These are phyloP conservation scores for Alternaria longipes DNA, from an alignment of 2,329 filamentous ascomycete genomes.

Conservation along the genomic window DNA sequence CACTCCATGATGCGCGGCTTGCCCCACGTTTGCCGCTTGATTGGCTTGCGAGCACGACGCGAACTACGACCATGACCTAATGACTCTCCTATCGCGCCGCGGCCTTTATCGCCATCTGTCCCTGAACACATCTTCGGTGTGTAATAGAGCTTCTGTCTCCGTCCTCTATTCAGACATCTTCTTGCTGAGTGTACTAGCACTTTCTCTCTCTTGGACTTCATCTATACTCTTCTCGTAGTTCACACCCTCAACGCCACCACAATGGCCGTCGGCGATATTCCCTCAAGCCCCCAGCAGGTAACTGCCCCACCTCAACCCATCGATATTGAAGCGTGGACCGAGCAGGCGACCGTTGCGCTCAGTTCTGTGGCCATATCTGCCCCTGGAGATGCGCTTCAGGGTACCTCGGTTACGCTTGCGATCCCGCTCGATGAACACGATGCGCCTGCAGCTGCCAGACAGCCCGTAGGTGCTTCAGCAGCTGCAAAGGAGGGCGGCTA, in stretches of 20 bases:
- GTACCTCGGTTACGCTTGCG: slow-evolving; percentile 70
- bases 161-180: slow-evolving; percentile 1
- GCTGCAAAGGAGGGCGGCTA: slow-evolving; percentile 57
- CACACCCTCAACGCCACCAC: slow-evolving; percentile 25
- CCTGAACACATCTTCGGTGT: slow-evolving; percentile 16
- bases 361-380: slow-evolving; percentile 52
- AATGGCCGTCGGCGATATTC: slow-evolving; percentile 48
- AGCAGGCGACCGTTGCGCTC: slow-evolving; percentile 56
- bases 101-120: slow-evolving; percentile 27
- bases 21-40: slow-evolving; percentile 38
- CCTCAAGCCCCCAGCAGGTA: slow-evolving; percentile 29
- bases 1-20: slow-evolving; percentile 12
- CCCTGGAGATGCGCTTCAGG: slow-evolving; percentile 49
- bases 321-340: slow-evolving; percentile 60
- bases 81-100: slow-evolving; percentile 31
- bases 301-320: slow-evolving; percentile 39
- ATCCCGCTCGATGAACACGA: slow-evolving; percentile 76
- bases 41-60: slow-evolving; percentile 36
- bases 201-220: background rate
- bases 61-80: slow-evolving; percentile 28
- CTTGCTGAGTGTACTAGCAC: background rate
- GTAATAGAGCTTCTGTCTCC: slow-evolving; percentile 2
- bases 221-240: background rate
- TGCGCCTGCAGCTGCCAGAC: slow-evolving; percentile 33
- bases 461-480: slow-evolving; percentile 39